phyloP scores from a whole-genome alignment of 257 asterid genomes.

The Solanum phureja region DNA sequence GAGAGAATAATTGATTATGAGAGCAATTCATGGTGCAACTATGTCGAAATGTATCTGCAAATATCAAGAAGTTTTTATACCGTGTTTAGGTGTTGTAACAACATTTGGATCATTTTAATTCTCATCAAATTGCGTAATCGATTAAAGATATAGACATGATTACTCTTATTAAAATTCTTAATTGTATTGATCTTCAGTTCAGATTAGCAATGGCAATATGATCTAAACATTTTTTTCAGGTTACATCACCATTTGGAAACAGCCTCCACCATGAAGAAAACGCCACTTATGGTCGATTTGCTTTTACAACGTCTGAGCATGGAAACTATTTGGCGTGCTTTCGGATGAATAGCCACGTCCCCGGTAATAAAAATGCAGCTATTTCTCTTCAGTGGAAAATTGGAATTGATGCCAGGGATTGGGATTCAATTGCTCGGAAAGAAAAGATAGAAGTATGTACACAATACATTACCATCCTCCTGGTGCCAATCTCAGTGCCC shows the following conservation, averaged over 20 bases:
- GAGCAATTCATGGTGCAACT: too few species aligned
- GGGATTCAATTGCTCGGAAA: conserved; percentile 85
- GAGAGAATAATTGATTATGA: too few species aligned
- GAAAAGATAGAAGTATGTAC: conserved; percentile 58
- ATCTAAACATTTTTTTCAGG: conserved; percentile 22
- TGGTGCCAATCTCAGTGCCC: background rate
- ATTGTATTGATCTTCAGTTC: background rate
- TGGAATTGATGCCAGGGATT: conserved; percentile 79
- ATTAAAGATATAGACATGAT: background rate
- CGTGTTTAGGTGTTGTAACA: background rate
- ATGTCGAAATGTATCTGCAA: too few species aligned
- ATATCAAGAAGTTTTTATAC: too few species aligned
- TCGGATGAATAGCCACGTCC: conserved; percentile 20
- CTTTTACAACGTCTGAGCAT: conserved; percentile 67
- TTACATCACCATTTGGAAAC: conserved; percentile 74
- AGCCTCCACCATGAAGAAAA: conserved; percentile 51
- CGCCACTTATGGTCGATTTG: conserved; percentile 61
- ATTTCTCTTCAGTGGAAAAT: conserved; percentile 78
- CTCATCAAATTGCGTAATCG: background rate
- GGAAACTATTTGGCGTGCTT: conserved; percentile 81
- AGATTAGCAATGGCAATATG: background rate
- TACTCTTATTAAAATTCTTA: background rate
- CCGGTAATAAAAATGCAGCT: conserved; percentile 34
- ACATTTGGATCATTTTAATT: background rate
- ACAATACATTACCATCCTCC: background rate